A percentile compares a stretch with the other conserved stretches of the same genome.
phyloP scores from a whole-genome alignment of 306 rosid genomes.

The Fragaria ananassa region DNA sequence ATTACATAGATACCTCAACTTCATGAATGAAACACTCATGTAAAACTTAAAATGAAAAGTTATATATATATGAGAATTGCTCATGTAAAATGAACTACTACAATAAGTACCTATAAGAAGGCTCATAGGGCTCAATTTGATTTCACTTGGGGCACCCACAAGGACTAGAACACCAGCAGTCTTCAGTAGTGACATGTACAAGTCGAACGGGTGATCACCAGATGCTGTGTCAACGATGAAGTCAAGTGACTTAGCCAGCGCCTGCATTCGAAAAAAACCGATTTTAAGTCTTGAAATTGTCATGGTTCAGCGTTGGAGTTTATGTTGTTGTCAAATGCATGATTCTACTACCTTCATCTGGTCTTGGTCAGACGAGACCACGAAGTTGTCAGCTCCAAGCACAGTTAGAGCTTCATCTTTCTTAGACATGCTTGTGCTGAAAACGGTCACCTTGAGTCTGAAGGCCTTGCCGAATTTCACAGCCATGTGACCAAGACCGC shows the following conservation, averaged over 20 bases:
- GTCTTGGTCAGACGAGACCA: slow-evolving; percentile 54
- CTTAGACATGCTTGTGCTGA: slow-evolving; percentile 72
- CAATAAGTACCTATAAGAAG: slow-evolving; percentile 42
- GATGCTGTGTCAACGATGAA: slow-evolving; percentile 77
- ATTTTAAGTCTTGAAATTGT: neutral
- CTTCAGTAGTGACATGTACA: slow-evolving; percentile 68
- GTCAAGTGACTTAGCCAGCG: slow-evolving; percentile 57
- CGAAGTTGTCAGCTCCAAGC: slow-evolving; percentile 61
- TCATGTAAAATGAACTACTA: neutral
- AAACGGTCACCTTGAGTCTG: slow-evolving; percentile 60
- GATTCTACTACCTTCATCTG: slow-evolving; percentile 42
- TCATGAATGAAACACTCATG: neutral
- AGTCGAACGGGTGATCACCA: slow-evolving; percentile 77
- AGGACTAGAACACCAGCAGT: slow-evolving; percentile 56
- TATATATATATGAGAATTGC: too few relatives aligned
- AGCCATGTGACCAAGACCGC: slow-evolving; percentile 80
- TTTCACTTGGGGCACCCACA: slow-evolving; percentile 67
- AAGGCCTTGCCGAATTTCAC: slow-evolving; percentile 78
- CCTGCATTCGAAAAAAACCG: slow-evolving; percentile 25
- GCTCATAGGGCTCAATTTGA: slow-evolving; percentile 58
- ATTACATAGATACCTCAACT: neutral
- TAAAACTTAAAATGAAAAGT: too few relatives aligned
- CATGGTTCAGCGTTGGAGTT: too few relatives aligned
- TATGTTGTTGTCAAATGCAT: too few relatives aligned
- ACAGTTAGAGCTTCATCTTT: slow-evolving; percentile 58